Conservation (phyloP, 1,139 yeast species). For the Pichia sp. region DNA sequence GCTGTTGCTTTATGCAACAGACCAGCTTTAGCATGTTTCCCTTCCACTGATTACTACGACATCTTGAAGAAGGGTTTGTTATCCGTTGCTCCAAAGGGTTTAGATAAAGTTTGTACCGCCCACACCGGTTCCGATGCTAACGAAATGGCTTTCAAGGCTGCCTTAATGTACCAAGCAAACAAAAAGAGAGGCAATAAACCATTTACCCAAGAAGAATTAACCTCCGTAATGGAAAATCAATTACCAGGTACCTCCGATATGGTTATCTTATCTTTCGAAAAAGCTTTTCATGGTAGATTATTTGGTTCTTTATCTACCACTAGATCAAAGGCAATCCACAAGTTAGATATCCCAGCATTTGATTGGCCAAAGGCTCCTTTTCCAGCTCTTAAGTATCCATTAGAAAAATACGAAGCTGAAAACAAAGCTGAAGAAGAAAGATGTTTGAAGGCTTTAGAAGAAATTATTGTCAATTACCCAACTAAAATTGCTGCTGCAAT, state of each 20-base stretch:
- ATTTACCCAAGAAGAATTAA: slow-evolving; percentile 51
- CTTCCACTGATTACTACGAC: slow-evolving; percentile 47
- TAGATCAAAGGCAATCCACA: slow-evolving; percentile 69
- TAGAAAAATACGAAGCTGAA: slow-evolving; percentile 44
- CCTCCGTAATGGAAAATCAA: slow-evolving; percentile 58
- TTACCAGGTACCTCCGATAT: slow-evolving; percentile 65
- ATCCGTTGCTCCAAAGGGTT: slow-evolving; percentile 67
- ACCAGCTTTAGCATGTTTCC: slow-evolving; percentile 74
- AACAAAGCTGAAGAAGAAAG: slow-evolving; percentile 57
- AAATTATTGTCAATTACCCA: slow-evolving; percentile 41
- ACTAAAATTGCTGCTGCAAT: slow-evolving; percentile 62
- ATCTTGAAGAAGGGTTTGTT: slow-evolving; percentile 52
- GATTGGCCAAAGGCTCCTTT: slow-evolving; percentile 75
- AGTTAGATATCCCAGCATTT: slow-evolving; percentile 69
- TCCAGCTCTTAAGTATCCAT: slow-evolving; percentile 61
- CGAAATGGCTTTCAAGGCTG: slow-evolving; percentile 73
- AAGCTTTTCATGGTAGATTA: slow-evolving; percentile 70
- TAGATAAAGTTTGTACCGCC: slow-evolving; percentile 61
- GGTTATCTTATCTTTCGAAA: slow-evolving; percentile 62
- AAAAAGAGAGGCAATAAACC: slow-evolving; percentile 50
- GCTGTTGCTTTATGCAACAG: slow-evolving; percentile 61
- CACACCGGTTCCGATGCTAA: slow-evolving; percentile 72
- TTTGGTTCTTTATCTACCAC: slow-evolving; percentile 71
- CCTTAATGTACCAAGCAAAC: slow-evolving; percentile 65
- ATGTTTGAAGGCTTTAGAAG: slow-evolving; percentile 53